Conservation (phyloP, 768 basidiomycete species). For the Macrolepiota albuminosa region DNA sequence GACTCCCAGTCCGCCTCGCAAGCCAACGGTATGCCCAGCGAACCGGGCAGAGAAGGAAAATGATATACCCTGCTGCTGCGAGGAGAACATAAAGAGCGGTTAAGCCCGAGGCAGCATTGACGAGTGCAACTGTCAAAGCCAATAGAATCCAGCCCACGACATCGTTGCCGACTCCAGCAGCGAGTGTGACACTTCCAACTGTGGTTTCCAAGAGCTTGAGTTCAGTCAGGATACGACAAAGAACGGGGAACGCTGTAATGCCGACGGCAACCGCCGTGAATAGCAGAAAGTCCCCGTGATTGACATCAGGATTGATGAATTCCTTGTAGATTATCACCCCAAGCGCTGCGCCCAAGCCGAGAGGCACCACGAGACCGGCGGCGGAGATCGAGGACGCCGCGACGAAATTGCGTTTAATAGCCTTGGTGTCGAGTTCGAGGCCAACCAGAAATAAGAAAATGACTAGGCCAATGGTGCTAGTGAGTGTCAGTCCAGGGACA, state of each 20-base stretch:
- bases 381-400: slow-evolving; percentile 56
- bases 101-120: slow-evolving; percentile 67
- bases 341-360: slow-evolving; percentile 73
- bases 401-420: slow-evolving; percentile 59
- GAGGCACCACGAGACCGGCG: slow-evolving; percentile 69
- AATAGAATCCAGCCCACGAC: slow-evolving; percentile 76
- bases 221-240: slow-evolving; percentile 82
- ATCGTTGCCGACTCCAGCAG: slow-evolving; percentile 80
- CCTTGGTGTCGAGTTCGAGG: slow-evolving; percentile 71
- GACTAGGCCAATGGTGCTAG: slow-evolving; percentile 70
- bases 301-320: slow-evolving; percentile 53
- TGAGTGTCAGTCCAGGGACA: slow-evolving; percentile 59
- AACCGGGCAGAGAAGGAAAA: slow-evolving; percentile 65
- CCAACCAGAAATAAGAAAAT: slow-evolving; percentile 85
- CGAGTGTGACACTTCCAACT: slow-evolving; percentile 76
- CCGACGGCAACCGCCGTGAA: slow-evolving; percentile 82
- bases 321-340: slow-evolving; percentile 71
- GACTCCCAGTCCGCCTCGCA: slow-evolving; percentile 58
- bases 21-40: slow-evolving; percentile 63
- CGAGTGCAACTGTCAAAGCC: slow-evolving; percentile 77
- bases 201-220: slow-evolving; percentile 76
- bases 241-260: slow-evolving; percentile 79
- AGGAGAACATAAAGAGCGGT: slow-evolving; percentile 78
- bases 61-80: slow-evolving; percentile 53
- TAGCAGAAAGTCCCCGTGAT: slow-evolving; percentile 80